phyloP scores from a whole-genome alignment of 2,329 filamentous ascomycete species.

The Colletotrichum nymphaeae region DNA sequence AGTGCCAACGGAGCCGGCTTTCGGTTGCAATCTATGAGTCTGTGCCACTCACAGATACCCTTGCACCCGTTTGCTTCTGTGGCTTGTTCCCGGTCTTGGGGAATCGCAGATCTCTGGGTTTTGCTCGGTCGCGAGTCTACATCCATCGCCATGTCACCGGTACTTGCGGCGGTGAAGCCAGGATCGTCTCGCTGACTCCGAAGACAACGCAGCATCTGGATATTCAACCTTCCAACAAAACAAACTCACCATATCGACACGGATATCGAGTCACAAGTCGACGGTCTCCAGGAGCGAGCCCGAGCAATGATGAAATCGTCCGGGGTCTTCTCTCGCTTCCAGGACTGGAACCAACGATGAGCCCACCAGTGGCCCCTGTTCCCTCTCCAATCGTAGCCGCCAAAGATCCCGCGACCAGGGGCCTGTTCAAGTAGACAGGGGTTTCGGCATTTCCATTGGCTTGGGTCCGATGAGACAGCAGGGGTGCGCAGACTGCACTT shows the following conservation, averaged over 20 bases:
- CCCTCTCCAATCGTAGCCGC: constrained; percentile 48
- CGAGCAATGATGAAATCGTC: constrained; percentile 3
- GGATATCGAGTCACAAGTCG: constrained; percentile 10
- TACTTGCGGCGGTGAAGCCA: constrained; percentile 29
- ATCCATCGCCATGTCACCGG: constrained; percentile 6
- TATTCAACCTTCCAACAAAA: background rate
- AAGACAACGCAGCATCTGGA: background rate
- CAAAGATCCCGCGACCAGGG: constrained; percentile 44
- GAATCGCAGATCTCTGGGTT: constrained; percentile 31
- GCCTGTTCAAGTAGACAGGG: constrained; percentile 43
- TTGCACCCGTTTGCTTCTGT: constrained; percentile 16
- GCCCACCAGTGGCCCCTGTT: constrained; percentile 16
- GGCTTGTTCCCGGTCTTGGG: constrained; percentile 21
- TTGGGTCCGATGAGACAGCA: constrained; percentile 38
- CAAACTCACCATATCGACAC: background rate
- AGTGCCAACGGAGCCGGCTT: constrained; percentile 19
- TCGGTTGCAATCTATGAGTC: background rate
- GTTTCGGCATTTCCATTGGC: constrained; percentile 48
- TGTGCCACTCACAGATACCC: background rate
- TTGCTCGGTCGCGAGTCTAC: constrained; percentile 2
- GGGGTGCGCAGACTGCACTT: constrained; percentile 37
- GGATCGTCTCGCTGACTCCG: constrained; percentile 35
- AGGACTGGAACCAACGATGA: background rate
- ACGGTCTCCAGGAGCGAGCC: constrained; percentile 11
- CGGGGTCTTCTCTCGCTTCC: background rate